Evolutionary conservation across 2,329 filamentous ascomycete genomes (phyloP), one percentile per base, ranked within the genome.

Genomic region (Calonectria hongkongensis): DNA sequence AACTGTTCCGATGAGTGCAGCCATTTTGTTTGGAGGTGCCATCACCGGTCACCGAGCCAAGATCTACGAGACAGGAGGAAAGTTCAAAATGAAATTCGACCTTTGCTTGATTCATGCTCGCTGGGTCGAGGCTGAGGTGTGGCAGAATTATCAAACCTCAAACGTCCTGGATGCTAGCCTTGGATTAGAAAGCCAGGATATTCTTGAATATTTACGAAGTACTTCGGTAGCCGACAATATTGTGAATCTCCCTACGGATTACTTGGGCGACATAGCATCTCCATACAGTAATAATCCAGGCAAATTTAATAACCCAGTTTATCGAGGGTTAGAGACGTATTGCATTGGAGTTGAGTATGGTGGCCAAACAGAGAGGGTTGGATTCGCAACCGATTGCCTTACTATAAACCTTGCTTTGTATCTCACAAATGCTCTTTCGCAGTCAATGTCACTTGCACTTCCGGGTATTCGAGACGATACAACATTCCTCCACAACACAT

Each of bases 381-480:
- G 4, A 3, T 10, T 54, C 16, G 4, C 50, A n/a, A n/a, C 28
- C 6, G 18, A 54, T 16, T 54, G 50, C 28, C 16, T 54, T 2
- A 54, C 50, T 1, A 36, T 54, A 54, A 54, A 54, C 10, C 28
- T 54, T 54, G 16, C 50, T 21, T 21, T 54, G 15, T 54, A 60
- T 21, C 54, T 60, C 1, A 43, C 33, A 15, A 43, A 60, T 18
- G n/a, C 33, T 13, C 36, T 60, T 7, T 12, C 54, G 2, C n/a
- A 25, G 54, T 28, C 33, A 3, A 27, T 43, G n/a, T 30, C 30
- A 30, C n/a, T n/a, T n/a, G n/a, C n/a, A n/a, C n/a, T n/a, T n/a
- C n/a, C n/a, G n/a, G n/a, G n/a, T n/a, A n/a, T n/a, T n/a, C n/a
- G n/a, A n/a, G n/a, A n/a, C n/a, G n/a, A n/a, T n/a, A n/a, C n/a